Percentiles rank a stretch among this genome's conserved stretches.
Conservation (phyloP, 305 asterid species). For the Petunia hybrid region DNA sequence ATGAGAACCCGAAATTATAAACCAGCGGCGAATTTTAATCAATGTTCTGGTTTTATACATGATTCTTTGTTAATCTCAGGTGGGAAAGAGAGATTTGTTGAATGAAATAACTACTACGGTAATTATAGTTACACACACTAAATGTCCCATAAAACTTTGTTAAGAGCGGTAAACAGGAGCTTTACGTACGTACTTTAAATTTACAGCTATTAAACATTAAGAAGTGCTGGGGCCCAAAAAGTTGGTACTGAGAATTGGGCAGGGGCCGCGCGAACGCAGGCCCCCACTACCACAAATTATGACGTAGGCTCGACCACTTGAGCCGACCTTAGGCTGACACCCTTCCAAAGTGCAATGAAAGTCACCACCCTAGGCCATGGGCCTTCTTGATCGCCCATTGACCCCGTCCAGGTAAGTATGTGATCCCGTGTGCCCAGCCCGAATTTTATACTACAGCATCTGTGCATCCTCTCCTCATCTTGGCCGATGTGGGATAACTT, state of each 20-base stretch:
- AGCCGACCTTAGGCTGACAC: constrained; percentile 43
- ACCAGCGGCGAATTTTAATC: neutral
- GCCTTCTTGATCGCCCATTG: constrained; percentile 53
- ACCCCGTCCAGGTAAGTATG: constrained; percentile 57
- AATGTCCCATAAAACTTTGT: too few species aligned
- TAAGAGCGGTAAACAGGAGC: too few species aligned
- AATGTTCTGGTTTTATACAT: constrained; percentile 20
- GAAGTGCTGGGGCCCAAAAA: too few species aligned
- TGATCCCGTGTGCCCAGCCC: neutral
- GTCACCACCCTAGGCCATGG: constrained; percentile 57
- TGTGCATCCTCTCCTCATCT: neutral
- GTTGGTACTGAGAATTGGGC: neutral
- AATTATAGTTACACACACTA: neutral
- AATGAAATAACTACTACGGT: neutral
- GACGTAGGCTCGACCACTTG: constrained; percentile 47
- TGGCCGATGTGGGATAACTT: neutral
- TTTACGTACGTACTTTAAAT: too few species aligned
- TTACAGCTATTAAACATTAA: too few species aligned
- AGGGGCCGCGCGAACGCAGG: constrained; percentile 63
- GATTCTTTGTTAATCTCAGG: neutral
- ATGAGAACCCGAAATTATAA: neutral
- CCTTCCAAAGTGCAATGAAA: constrained; percentile 57
- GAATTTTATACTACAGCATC: neutral
- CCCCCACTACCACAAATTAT: constrained; percentile 52
- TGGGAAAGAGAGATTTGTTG: neutral